Percentiles rank a stretch among this genome's conserved stretches.
Conservation (phyloP, 2,329 filamentous ascomycete genomes). For the Arthroderma sp. region DNA sequence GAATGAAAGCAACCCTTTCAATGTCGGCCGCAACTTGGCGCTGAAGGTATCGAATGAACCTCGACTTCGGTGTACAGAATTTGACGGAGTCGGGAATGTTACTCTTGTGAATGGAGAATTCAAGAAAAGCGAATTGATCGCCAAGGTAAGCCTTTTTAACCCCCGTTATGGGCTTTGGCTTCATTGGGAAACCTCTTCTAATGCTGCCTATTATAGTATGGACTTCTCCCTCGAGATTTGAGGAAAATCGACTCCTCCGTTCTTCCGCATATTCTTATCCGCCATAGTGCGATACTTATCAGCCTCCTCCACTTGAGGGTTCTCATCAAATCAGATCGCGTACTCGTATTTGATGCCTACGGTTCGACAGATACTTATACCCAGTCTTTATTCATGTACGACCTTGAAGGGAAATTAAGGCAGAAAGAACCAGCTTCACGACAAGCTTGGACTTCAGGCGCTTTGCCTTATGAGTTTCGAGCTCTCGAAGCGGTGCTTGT, state of each 20-base stretch:
- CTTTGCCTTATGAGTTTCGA: conserved; percentile 86
- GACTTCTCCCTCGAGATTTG: conserved; percentile 81
- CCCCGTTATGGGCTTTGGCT: neutral
- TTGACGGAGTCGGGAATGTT: conserved; percentile 83
- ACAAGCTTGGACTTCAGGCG: conserved; percentile 39
- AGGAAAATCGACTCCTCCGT: conserved; percentile 97
- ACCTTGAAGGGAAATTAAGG: conserved; percentile 80
- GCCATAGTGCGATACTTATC: conserved; percentile 82
- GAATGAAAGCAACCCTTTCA: conserved; percentile 52
- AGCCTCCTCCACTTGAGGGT: conserved; percentile 95
- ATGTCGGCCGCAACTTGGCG: conserved; percentile 55
- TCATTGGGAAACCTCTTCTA: neutral
- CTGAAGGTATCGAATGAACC: conserved; percentile 73
- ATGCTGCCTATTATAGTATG: conserved; percentile 49
- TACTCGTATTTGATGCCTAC: conserved; percentile 92
- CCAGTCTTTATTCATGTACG: conserved; percentile 95
- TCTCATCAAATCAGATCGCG: conserved; percentile 85
- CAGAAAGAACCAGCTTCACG: conserved; percentile 50
- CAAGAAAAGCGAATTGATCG: conserved; percentile 93
- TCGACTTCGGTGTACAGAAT: conserved; percentile 82
- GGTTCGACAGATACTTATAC: conserved; percentile 89
- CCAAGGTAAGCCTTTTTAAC: conserved; percentile 50
- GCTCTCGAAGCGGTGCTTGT: conserved; percentile 91
- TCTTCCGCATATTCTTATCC: conserved; percentile 86
- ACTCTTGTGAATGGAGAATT: conserved; percentile 91